These are phyloP conservation scores for Cadophora malorum DNA, from an alignment of 2,329 filamentous ascomycete genomes.

Conservation along the genomic window DNA sequence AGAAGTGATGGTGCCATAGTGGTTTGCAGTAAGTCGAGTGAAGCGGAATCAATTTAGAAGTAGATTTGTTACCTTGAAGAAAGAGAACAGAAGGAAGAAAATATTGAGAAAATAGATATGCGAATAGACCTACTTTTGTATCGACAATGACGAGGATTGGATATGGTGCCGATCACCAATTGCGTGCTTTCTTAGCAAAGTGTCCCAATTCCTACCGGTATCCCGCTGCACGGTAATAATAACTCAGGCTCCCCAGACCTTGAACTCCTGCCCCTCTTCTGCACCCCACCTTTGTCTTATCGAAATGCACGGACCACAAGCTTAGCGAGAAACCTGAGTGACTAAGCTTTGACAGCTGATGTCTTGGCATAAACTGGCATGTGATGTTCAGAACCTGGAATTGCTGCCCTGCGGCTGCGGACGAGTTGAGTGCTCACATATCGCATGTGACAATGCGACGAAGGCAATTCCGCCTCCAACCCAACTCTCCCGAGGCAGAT, in stretches of 20 bases:
- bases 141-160: neutral
- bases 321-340: neutral
- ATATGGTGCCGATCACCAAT: conserved; percentile 7
- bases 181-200: conserved; percentile 10
- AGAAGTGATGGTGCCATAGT: conserved; percentile 26
- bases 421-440: neutral
- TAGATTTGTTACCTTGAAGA: neutral
- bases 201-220: neutral
- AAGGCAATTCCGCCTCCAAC: neutral
- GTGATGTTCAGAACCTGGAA: neutral
- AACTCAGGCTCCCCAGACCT: neutral
- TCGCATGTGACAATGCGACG: conserved; percentile 16
- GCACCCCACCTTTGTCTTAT: conserved; percentile 11
- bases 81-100: neutral
- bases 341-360: neutral
- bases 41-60: neutral
- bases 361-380: conserved; percentile 6
- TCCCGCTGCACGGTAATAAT: neutral
- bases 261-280: neutral
- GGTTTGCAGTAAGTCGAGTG: neutral
- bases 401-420: neutral
- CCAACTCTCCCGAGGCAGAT: conserved; percentile 10
- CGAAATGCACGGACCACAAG: neutral
- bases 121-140: neutral
- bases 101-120: neutral